phyloP scores from a whole-genome alignment of 2,329 filamentous ascomycete genomes.

The Ceratocystis alfenasii region DNA sequence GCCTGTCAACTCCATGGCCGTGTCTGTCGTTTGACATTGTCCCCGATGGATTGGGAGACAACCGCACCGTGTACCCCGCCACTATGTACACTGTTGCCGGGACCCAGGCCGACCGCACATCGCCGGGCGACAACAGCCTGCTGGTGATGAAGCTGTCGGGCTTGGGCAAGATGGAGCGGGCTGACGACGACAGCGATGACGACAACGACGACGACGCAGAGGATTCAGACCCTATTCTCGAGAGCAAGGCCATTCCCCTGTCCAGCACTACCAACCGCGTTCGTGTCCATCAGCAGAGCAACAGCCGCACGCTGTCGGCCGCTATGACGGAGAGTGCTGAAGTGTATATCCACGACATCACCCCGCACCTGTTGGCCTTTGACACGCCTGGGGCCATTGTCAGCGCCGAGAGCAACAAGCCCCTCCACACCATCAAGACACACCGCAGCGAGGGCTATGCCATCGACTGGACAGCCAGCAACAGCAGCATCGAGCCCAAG shows the following conservation, averaged over 20 bases:
- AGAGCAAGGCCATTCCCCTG: conserved; percentile 79
- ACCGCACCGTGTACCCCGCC: conserved; percentile 84
- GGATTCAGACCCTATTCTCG: conserved; percentile 74
- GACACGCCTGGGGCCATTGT: conserved; percentile 76
- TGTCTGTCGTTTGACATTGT: conserved; percentile 94
- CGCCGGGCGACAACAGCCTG: conserved; percentile 77
- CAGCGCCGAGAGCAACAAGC: conserved; percentile 74
- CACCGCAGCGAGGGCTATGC: conserved; percentile 94
- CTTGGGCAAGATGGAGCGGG: conserved; percentile 72
- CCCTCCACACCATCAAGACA: conserved; percentile 72
- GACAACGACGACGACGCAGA: conserved; percentile 61
- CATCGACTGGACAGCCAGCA: conserved; percentile 58
- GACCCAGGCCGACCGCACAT: conserved; percentile 71
- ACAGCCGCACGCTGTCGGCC: conserved; percentile 73
- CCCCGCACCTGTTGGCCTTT: conserved; percentile 76
- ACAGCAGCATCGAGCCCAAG: conserved; percentile 61
- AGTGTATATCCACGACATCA: conserved; percentile 88
- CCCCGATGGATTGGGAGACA: conserved; percentile 72
- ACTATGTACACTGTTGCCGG: conserved; percentile 92
- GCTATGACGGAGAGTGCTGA: conserved; percentile 84
- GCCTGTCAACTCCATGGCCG: conserved; percentile 86
- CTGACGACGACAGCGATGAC: conserved; percentile 50
- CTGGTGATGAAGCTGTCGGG: conserved; percentile 95
- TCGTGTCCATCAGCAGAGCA: conserved; percentile 69
- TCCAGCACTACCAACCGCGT: conserved; percentile 87